These are phyloP conservation scores for Aechmea fasciata DNA, from an alignment of 176 grass and related monocot species.

Conservation along the genomic window DNA sequence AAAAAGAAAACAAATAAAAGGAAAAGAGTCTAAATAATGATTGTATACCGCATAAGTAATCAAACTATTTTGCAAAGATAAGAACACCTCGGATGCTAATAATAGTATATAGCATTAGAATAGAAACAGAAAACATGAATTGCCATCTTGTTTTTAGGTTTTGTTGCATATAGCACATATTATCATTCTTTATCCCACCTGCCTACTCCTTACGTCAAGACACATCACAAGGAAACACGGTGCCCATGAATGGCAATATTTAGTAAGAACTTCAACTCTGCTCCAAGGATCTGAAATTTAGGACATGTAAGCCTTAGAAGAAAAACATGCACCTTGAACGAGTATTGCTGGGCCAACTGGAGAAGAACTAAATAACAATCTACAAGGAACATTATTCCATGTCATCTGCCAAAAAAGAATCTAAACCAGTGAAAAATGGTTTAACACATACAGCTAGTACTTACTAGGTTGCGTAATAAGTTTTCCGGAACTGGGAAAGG, in stretches of 20 bases:
- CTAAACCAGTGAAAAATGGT: conserved; percentile 12
- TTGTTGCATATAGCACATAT: conserved; percentile 44
- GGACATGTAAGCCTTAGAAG: conserved; percentile 73
- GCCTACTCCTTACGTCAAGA: conserved; percentile 83
- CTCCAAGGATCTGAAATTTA: conserved; percentile 95
- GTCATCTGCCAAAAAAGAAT: conserved; percentile 23
- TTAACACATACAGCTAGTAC: conserved; percentile 22
- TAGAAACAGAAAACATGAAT: conserved; percentile 21
- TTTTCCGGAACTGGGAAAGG: conserved; percentile 72
- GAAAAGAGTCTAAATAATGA: conserved; percentile 26
- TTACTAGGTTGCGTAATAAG: conserved; percentile 75
- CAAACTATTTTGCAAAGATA: conserved; percentile 17
- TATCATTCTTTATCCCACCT: conserved; percentile 91
- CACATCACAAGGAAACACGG: conserved; percentile 70
- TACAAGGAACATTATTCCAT: conserved; percentile 45
- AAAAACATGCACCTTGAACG: conserved; percentile 59
- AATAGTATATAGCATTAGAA: conserved; percentile 13
- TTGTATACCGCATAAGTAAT: conserved; percentile 18
- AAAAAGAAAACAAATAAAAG: conserved; percentile 16
- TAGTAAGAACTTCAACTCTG: conserved; percentile 97
- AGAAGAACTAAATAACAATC: conserved; percentile 47
- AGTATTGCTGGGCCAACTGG: conserved; percentile 65
- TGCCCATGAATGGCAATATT: conserved; percentile 31
- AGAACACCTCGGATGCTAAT: not conserved
- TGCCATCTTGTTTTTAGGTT: conserved; percentile 26